phyloP scores from a whole-genome alignment of 345 rosid genomes.

The Salix udensis region DNA sequence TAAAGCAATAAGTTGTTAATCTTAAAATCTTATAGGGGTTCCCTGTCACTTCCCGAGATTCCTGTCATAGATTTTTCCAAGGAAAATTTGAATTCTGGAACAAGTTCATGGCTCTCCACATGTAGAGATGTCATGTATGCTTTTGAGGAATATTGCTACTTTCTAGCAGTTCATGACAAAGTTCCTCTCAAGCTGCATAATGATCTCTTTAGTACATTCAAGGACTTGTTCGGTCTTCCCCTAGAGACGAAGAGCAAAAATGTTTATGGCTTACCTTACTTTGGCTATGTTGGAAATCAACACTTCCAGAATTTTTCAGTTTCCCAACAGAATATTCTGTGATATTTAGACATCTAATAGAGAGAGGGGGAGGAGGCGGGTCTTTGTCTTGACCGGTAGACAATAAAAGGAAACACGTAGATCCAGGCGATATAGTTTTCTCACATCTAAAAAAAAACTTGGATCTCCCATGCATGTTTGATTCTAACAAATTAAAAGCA shows the following conservation, averaged over 20 bases:
- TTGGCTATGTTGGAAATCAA: constrained; percentile 33
- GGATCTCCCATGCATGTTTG: too few species aligned
- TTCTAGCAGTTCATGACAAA: constrained; percentile 12
- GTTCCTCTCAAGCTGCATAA: neutral
- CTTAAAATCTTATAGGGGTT: neutral
- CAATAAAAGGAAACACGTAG: too few species aligned
- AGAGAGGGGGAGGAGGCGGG: too few species aligned
- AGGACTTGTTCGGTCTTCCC: constrained; percentile 15
- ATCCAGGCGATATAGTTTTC: too few species aligned
- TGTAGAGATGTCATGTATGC: constrained; percentile 21
- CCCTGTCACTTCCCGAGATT: neutral
- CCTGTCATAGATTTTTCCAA: constrained; percentile 16
- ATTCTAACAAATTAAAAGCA: too few species aligned
- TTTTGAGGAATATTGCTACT: constrained; percentile 31
- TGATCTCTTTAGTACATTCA: too few species aligned
- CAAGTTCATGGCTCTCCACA: constrained; percentile 23
- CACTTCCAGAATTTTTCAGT: constrained; percentile 5
- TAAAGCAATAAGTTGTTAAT: too few species aligned
- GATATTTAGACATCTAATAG: too few species aligned
- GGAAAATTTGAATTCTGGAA: constrained; percentile 21
- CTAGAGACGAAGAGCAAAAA: constrained; percentile 36
- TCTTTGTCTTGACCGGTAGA: too few species aligned
- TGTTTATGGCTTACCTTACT: constrained; percentile 30
- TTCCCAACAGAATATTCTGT: too few species aligned
- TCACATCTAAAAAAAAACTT: too few species aligned